Evolutionary conservation across 768 basidiomycete genomes (phyloP), one percentile per base, ranked within the genome.

Genomic region (Suillus americanus): DNA sequence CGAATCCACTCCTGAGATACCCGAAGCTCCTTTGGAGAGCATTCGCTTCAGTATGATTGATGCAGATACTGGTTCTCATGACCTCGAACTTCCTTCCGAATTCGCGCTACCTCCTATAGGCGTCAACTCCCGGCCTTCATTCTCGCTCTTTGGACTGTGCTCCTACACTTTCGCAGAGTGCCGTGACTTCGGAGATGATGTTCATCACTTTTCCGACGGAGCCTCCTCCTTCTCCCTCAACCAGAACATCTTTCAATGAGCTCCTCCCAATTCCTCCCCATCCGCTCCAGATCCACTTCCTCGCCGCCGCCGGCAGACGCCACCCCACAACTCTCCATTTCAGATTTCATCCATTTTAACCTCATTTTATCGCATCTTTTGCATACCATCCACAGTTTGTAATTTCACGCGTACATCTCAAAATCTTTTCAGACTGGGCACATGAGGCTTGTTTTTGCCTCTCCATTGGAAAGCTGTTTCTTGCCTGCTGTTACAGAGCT

Each of bases 1-100:
- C 53, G 84, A 86, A 67, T 88, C 88, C n/a, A 83, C 85, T 3
- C 85, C 86, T 23, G 85, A 86, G 69, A 63, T 80, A 5, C 53
- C 73, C 13, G 74, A 77, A 60, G 71, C 75, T 18, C 73, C 77
- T 18, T 74, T 84, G 55, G 82, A 82, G 38, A 75, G 74, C 57
- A 62, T 80, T 56, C 79, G 77, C 64, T 73, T 80, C 50, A 75
- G 71, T 60, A 67, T 81, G 43, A 73, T 75, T 51, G 78, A 80
- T 71, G 63, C 82, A 35, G 74, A 78, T 67, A 66, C 81, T 67
- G 74, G 74, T 65, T 77, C 81, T 64, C 72, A 75, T 37, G 73
- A 79, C 63, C 72, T 77, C 60, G 70, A 74, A 33, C 46, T 67
- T 57, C 53, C 66, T 41, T 75, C 68, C 69, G 60, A 69, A 62